A percentile compares a stretch with the other conserved stretches of the same genome.
phyloP scores from a whole-genome alignment of 225 moss, liverwort and hornwort species.

The Straminergon stramineum region DNA sequence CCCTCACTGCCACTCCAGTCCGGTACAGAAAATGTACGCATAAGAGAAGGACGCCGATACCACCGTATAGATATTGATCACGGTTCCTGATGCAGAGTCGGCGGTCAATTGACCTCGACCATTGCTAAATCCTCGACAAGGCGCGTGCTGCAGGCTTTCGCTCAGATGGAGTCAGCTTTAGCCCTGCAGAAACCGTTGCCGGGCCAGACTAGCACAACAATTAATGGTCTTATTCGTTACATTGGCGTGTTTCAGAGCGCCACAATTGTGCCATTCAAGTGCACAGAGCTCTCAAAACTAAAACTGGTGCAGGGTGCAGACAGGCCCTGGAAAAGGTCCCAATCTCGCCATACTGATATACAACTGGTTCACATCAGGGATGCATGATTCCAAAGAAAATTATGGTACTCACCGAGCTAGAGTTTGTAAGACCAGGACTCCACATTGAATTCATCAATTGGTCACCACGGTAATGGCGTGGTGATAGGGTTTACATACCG shows the following conservation, averaged over 20 bases:
- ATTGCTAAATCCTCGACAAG: constrained; percentile 2
- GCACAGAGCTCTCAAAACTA: background rate
- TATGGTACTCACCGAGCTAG: background rate
- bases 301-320: background rate
- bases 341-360: background rate
- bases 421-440: background rate
- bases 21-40: background rate
- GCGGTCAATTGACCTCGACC: constrained; percentile 15
- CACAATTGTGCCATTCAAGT: background rate
- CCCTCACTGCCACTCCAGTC: background rate
- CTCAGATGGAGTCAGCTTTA: constrained; percentile 2
- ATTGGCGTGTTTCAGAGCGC: background rate
- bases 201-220: background rate
- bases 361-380: background rate
- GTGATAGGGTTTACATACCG: constrained; percentile 2
- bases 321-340: background rate
- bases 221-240: background rate
- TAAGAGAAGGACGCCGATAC: background rate
- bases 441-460: background rate
- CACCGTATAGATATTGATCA: background rate
- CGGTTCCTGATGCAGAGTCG: background rate
- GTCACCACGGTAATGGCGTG: background rate
- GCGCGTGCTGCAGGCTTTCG: constrained; percentile 6
- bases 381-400: background rate
- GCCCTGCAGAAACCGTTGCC: constrained; percentile 1